Evolutionary conservation across 2,329 filamentous ascomycete species (phyloP), one percentile per base, ranked within the genome.

Genomic region (Neofusicoccum sp.): DNA sequence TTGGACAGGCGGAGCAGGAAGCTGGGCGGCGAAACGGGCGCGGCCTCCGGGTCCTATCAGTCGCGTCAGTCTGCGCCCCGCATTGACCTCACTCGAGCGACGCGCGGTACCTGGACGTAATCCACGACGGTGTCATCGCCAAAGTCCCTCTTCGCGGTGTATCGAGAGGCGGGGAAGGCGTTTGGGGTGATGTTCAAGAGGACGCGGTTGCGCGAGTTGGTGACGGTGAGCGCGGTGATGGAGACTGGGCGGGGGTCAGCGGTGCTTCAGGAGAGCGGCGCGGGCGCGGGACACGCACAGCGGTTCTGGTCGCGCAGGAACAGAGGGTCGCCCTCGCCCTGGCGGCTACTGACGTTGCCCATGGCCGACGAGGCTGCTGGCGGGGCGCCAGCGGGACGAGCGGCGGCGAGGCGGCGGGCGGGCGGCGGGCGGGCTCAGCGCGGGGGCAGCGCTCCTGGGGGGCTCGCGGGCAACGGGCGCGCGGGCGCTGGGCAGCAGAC

Each of bases 281-380:
- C 48, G 53, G 61, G 48, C 61, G 56, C 64, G 62, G 63, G 59
- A 63, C 63, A 62, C 89, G 73, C 83, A 98, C 95, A 86, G 83
- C 92, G 87, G 75, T 86, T 90, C 82, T 96, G 95, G 75, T 99
- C 95, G 79, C 90, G 89, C 73, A 98, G 82, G 75, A 89, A 96
- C 74, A 98, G 80, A 69, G 86, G 79, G 68, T 86, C 84, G 73
- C 87, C 90, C 71, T 97, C 93, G 60, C 67, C 93, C 70, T 88
- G 87, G 77, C 87, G 89, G 82, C 93, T 97, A 76, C 86, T 88
- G 77, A 97, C 88, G 80, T 89, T 92, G 73, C 95, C 95, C 95
- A 99, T 99, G 65, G 67, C 71, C 54, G 59, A 36, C 59, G 59
- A 61, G 40, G 59, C 49, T 43, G 51, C 51, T 48, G 59, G 49